A percentile compares a stretch with the other conserved stretches of the same genome.
Conservation (phyloP, 176 grass and related monocot genomes). For the Carex kokanica region DNA sequence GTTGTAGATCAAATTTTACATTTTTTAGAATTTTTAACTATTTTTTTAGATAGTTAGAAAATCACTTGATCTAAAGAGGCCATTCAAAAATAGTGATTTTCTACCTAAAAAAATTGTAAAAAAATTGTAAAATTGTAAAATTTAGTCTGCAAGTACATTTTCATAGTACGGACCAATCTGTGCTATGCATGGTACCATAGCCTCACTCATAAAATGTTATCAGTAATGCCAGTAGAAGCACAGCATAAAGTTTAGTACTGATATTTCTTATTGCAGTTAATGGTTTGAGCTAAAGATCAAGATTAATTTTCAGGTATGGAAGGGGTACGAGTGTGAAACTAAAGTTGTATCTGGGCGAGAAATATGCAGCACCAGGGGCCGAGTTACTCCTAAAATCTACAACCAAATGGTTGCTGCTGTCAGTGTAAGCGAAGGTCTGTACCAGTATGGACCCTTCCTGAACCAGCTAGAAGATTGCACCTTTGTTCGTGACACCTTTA, state of each 20-base stretch:
- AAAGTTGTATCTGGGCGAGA: conserved; percentile 39
- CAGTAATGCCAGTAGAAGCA: not conserved
- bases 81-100: too few species aligned
- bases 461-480: conserved; percentile 72
- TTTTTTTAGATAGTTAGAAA: too few species aligned
- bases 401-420: conserved; percentile 56
- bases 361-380: conserved; percentile 50
- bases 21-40: too few species aligned
- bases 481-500: conserved; percentile 80
- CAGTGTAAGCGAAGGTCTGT: conserved; percentile 56
- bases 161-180: too few species aligned
- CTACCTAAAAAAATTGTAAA: too few species aligned
- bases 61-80: too few species aligned
- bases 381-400: conserved; percentile 57
- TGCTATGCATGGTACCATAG: too few species aligned
- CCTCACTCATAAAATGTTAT: too few species aligned
- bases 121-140: too few species aligned
- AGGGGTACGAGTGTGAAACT: conserved; percentile 47
- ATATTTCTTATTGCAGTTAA: not conserved
- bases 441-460: conserved; percentile 78
- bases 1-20: too few species aligned
- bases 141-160: too few species aligned
- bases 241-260: not conserved
- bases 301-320: conserved; percentile 54
- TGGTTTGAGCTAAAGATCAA: not conserved